Evolutionary conservation across 768 basidiomycete species (phyloP).

Genomic region (Nidula microcarpa): DNA sequence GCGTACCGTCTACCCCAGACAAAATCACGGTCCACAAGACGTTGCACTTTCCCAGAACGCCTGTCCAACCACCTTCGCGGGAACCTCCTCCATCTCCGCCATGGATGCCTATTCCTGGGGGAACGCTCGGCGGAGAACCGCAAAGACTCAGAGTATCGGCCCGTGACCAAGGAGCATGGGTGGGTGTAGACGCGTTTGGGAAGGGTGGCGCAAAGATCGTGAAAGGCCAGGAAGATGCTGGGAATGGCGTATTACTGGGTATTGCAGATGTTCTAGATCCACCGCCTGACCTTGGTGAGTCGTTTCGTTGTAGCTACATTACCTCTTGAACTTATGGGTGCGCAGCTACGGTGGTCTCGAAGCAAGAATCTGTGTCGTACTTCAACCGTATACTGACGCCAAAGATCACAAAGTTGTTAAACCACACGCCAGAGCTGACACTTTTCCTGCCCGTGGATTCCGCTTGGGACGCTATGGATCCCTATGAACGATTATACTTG

Average conservation of each 20-base stretch:
- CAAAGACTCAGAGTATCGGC: conserved; percentile 73
- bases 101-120: conserved; percentile 83
- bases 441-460: conserved; percentile 84
- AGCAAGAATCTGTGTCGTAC: conserved; percentile 64
- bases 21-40: conserved; percentile 48
- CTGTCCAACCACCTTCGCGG: conserved; percentile 55
- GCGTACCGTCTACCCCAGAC: conserved; percentile 32
- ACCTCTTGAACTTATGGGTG: conserved; percentile 4
- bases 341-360: conserved; percentile 57
- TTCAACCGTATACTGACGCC: conserved; percentile 69
- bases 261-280: conserved; percentile 71
- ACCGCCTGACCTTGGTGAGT: conserved; percentile 72
- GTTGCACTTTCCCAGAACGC: conserved; percentile 65
- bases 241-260: conserved; percentile 78
- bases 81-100: conserved; percentile 75
- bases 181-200: conserved; percentile 79
- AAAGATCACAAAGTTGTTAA: conserved; percentile 53
- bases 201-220: conserved; percentile 67
- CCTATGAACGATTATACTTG: conserved; percentile 80
- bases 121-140: conserved; percentile 74
- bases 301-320: conserved; percentile 1
- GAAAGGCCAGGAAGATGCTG: conserved; percentile 51
- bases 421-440: conserved; percentile 70
- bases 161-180: conserved; percentile 43
- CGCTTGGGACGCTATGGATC: conserved; percentile 79